Evolutionary conservation across 345 rosid species (phyloP), one percentile per base, ranked within the genome.

Genomic region (Nephelium lappaceum): DNA sequence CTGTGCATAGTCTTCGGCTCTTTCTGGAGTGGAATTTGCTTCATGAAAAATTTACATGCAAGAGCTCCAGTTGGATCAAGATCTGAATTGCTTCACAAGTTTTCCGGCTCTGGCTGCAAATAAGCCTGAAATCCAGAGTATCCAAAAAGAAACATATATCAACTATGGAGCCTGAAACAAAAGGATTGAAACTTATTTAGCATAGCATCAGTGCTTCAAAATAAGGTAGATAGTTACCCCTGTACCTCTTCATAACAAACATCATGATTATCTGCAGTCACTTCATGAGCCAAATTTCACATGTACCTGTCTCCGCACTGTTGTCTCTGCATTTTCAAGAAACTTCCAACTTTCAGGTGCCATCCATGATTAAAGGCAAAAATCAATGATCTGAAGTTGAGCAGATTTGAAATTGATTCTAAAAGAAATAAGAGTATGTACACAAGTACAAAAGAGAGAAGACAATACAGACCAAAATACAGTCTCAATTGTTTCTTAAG

Each of bases 251-350:
- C 98, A 69, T 98, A 98, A 85, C 98, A 94, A 73, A 94, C 91
- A 73, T 98, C 94, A 87, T 98, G 95, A 80, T 93, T 94, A 76
- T 94, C 97, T 72, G 97, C 98, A 75, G 98, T 96, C 98, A 94
- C 93, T 87, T 94, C 97, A 87, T 94, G 98, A 72, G 99, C 99
- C 86, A 96, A 87, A 88, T 88, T 94, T 73, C 99, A 96, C 95
- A 92, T 94, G 14, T 21, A 95, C 98, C 78, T 94, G 99, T 78
- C 94, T 93, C 61, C 92, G 97, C 11, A 93, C 98, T 2, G 97
- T 97, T 76, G 87, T 88, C 82, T 93, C 98, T 18, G 99, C 98
- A 78, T 88, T 92, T 90, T 91, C 90, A 23, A 94, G 94, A 82
- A 96, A 94, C 66, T 85, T 88, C 84, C 99, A 88, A 41, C 98